Base-by-base conservation (phyloP, 306 rosid genomes). In the Geum urbanum region DNA sequence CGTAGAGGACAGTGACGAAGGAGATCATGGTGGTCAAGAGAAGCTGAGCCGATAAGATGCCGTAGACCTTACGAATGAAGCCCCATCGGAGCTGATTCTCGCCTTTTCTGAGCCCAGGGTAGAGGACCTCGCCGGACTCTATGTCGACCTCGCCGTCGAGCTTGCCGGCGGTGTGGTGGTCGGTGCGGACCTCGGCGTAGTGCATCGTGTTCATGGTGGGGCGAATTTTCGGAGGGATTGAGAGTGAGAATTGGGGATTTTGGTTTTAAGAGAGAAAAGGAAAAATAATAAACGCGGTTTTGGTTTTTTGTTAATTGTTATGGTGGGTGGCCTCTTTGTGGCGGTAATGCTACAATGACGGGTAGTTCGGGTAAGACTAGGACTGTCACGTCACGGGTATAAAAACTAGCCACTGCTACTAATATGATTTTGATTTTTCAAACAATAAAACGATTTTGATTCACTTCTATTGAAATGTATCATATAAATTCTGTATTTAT, bases 31-130 rank as follows among this genome's bases (percentile, higher is more conserved):
- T 88, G 75, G 98, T 92, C 60, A 92, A 86, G 11, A 92, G 57
- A 78, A 92, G 77, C 95, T 92, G 98, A 0, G 88, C 77, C 47
- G 96, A 84, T 62, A 94, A 83, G 79, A 94, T 94, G 1, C 96
- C 98, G 58, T 90, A 94, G 37, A 94, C 98, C 77, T 92, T 92
- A 56, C 98, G 98, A 18, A 92, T 82, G 82, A 92, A 92, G 0
- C 97, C 97, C 98, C 98, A 92, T 74, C 98, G 98, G 75, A 92
- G 97, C 81, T 86, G 91, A 50, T 92, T 92, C 80, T 94, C 98
- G 16, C 90, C 90, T 63, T 49, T 19, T 79, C 89, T 79, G 6
- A 94, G 63, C 18, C 98, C 98, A 0, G 98, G 98, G 71, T 79
- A 94, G 46, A 94, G 67, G 18, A 78, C 68, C 81, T 90, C 97